Conservation (phyloP, 2,329 filamentous ascomycete genomes). For the Fusarium globosum region DNA sequence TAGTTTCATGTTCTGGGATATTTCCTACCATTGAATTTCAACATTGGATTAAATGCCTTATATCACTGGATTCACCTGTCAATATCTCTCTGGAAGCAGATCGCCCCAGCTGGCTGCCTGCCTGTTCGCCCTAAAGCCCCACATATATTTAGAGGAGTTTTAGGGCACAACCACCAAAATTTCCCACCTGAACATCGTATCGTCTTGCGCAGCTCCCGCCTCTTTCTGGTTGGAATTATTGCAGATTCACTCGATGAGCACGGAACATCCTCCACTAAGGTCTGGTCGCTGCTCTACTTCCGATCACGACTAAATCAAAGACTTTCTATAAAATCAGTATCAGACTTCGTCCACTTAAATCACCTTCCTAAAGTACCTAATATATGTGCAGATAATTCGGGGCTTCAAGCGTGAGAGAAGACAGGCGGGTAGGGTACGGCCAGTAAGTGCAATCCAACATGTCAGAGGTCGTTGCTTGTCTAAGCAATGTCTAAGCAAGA, state of each 20-base stretch:
- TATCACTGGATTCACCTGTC: neutral
- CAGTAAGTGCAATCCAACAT: too few relatives aligned
- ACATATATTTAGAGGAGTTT: neutral
- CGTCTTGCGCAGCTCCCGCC: neutral
- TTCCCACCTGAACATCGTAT: too few relatives aligned
- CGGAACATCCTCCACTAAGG: neutral
- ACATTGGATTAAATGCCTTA: neutral
- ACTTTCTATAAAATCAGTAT: neutral
- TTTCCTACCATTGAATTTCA: neutral
- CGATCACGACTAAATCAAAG: neutral
- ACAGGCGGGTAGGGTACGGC: too few relatives aligned
- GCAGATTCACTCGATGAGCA: neutral
- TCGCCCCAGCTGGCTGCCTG: neutral
- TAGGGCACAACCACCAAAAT: neutral
- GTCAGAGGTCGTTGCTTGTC: neutral
- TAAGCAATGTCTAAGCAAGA: neutral
- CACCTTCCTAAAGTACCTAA: neutral
- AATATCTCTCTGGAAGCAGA: neutral
- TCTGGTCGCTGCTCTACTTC: neutral
- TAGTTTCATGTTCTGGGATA: too few relatives aligned
- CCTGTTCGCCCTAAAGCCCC: neutral
- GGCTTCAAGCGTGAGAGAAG: neutral
- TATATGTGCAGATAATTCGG: neutral
- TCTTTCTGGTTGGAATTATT: neutral
- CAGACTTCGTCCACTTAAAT: neutral